A percentile compares a stretch with the other conserved stretches of the same genome.
These are phyloP conservation scores for Cladophialophora yegresii DNA, from an alignment of 2,329 filamentous ascomycete species.

Conservation along the genomic window DNA sequence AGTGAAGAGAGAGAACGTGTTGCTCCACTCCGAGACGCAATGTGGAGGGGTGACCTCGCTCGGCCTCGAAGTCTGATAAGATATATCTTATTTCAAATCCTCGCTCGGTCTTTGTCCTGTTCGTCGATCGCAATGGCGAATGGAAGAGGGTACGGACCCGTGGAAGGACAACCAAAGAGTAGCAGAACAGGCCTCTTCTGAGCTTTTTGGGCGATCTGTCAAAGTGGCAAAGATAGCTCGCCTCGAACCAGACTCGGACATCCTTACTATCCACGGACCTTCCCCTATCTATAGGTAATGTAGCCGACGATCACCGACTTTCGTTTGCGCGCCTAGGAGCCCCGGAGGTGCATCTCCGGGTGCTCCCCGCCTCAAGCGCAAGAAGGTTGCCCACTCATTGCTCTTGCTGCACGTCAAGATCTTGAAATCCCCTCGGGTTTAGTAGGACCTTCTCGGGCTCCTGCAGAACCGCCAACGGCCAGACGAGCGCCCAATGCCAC, in stretches of 20 bases:
- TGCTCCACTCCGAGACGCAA: no score
- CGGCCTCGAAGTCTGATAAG: no score
- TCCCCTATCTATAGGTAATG: neutral
- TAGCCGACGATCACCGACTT: neutral
- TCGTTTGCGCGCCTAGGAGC: neutral
- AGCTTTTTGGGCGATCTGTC: no score
- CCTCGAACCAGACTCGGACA: neutral
- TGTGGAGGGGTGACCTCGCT: no score
- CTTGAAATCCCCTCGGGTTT: neutral
- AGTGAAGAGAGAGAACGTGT: neutral
- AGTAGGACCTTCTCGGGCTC: neutral
- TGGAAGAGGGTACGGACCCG: no score
- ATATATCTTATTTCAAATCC: no score
- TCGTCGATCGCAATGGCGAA: no score
- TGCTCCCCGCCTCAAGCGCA: neutral
- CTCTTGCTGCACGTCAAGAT: neutral
- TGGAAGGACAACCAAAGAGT: no score
- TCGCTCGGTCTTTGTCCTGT: no score
- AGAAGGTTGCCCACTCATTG: neutral
- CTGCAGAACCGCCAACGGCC: slow-evolving; percentile 35
- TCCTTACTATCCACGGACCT: neutral
- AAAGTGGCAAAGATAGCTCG: neutral
- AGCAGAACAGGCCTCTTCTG: no score
- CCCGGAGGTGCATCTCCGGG: neutral
- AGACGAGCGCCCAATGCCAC: slow-evolving; percentile 40